phyloP scores from a whole-genome alignment of 2,329 filamentous ascomycete species.

The Fusarium sp. region DNA sequence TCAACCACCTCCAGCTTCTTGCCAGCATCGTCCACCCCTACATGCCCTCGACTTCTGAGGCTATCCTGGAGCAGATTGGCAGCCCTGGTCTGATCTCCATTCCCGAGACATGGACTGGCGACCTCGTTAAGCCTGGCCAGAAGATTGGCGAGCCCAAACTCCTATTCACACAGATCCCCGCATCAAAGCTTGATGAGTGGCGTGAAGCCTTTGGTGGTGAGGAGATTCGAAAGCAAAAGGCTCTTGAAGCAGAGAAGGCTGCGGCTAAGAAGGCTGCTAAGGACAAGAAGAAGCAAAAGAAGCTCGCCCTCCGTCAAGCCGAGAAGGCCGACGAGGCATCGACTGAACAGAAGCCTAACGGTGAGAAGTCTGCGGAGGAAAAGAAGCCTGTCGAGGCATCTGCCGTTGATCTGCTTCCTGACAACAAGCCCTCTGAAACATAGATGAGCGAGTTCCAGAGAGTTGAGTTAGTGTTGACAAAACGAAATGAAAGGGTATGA shows the following conservation, averaged over 20 bases:
- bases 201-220: constrained; percentile 78
- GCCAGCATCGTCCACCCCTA: constrained; percentile 85
- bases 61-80: constrained; percentile 83
- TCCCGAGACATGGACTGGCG: constrained; percentile 74
- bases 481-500: constrained; percentile 7
- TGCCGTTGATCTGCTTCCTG: constrained; percentile 37
- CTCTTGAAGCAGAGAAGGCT: constrained; percentile 64
- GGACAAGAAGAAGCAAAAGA: constrained; percentile 64
- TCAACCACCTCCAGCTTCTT: constrained; percentile 87
- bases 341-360: constrained; percentile 19
- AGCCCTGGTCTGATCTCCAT: constrained; percentile 65
- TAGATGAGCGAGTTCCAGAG: constrained; percentile 4
- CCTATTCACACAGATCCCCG: constrained; percentile 85
- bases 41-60: constrained; percentile 81
- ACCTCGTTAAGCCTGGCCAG: constrained; percentile 77
- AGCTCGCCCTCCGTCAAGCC: constrained; percentile 45
- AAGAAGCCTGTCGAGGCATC: constrained; percentile 41
- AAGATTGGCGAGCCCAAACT: constrained; percentile 84
- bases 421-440: constrained; percentile 38
- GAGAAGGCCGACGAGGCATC: constrained; percentile 33
- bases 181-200: constrained; percentile 87
- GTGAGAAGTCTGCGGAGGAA: constrained; percentile 14
- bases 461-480: constrained; percentile 14
- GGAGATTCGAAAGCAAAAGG: constrained; percentile 77
- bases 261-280: constrained; percentile 66